phyloP scores from a whole-genome alignment of 129 eudicot genomes.

The Daucus carota region DNA sequence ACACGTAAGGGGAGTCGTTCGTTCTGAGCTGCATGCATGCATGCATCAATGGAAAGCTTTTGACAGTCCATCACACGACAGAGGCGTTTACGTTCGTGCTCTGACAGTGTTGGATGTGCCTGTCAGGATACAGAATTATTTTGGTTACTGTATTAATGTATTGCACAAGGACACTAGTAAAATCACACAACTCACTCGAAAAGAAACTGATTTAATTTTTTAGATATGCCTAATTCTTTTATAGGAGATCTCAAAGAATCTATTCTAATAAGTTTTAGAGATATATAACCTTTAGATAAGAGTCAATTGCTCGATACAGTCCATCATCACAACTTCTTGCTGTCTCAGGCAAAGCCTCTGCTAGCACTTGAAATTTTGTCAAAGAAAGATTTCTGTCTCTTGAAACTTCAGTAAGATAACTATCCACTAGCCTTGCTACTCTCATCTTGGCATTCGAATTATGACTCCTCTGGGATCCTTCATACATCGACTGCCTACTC shows the following conservation, averaged over 20 bases:
- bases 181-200: neutral
- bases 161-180: neutral
- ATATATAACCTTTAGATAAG: constrained; percentile 71
- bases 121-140: constrained; percentile 13
- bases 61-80: constrained; percentile 86
- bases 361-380: constrained; percentile 78
- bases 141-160: neutral
- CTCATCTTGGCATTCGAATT: constrained; percentile 46
- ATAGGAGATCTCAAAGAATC: neutral
- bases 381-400: constrained; percentile 63
- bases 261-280: neutral
- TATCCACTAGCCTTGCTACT: constrained; percentile 78
- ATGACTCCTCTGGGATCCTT: constrained; percentile 29
- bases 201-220: neutral
- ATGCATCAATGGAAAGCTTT: constrained; percentile 79
- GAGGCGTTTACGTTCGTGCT: constrained; percentile 72
- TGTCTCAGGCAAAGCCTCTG: constrained; percentile 89
- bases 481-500: constrained; percentile 38
- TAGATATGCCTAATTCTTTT: neutral
- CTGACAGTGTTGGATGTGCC: constrained; percentile 87
- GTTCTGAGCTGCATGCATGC: constrained; percentile 88
- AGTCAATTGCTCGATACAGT: constrained; percentile 77
- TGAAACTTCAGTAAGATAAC: constrained; percentile 79
- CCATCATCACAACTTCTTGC: constrained; percentile 92
- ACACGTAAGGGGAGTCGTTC: constrained; percentile 79